Evolutionary conservation across 164 flowering plant genomes (phyloP), one percentile per base, ranked within the genome.

Genomic region (Annona squamosa): DNA sequence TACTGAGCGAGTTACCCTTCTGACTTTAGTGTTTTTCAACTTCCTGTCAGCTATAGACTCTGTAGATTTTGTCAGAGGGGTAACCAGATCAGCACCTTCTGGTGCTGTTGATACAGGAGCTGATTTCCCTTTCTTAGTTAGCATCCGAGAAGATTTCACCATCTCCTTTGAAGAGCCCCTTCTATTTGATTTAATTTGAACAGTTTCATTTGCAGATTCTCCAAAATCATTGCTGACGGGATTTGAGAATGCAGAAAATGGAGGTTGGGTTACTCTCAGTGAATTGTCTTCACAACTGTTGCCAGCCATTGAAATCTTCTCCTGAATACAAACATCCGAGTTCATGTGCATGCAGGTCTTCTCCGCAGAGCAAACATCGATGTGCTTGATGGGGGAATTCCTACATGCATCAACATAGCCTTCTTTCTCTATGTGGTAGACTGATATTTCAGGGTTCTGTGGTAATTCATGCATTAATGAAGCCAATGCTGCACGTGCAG

Each of bases 401-500:
- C 52, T 48, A 48, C 5, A 48, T 7, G 9, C 9, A 7, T 48
- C 9, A 48, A 48, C 52, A 7, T 48, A 48, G 52, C 52, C 52
- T 48, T 48, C 77, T 71, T 64, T 69, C 56, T 65, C 81, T 72
- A 65, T 63, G 10, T 48, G 71, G 67, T 67, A 63, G 47, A 67
- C 41, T 46, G 76, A 63, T 3, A 81, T 72, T 52, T 79, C 81
- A 62, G 75, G 68, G n/a, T 74, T 69, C 42, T 64, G 74, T 19
- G 84, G 80, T 45, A 77, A 37, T 67, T 81, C 73, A 66, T 77
- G 71, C 70, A 75, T 64, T 47, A 81, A 52, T 45, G 83, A 85
- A 70, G 88, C 88, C 37, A 85, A 78, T 56, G 82, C 84, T 63
- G 88, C 88, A 76, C 86, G 81, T 68, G 86, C 82, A 46, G 85